phyloP scores from a whole-genome alignment of 306 rosid species.

The Trifolium fragiferum region DNA sequence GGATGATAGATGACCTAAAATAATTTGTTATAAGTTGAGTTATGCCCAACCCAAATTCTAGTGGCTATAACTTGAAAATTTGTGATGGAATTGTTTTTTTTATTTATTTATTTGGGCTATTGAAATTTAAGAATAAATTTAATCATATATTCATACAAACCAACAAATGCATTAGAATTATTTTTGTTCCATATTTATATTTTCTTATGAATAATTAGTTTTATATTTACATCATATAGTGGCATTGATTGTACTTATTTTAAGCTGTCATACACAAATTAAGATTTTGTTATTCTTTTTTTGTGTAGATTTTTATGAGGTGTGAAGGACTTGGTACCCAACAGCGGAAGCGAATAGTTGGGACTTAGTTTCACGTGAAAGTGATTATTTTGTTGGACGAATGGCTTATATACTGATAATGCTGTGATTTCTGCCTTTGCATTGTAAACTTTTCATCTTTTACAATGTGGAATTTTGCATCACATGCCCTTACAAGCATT shows the following conservation, averaged over 20 bases:
- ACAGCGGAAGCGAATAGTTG: conserved; percentile 5
- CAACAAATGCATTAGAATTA: not conserved
- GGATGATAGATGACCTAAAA: too few species aligned
- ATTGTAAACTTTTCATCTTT: conserved; percentile 28
- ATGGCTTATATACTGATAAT: conserved; percentile 34
- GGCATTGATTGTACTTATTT: not conserved
- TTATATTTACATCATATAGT: conserved; percentile 14
- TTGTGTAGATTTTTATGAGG: conserved; percentile 40
- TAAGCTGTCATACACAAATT: not conserved
- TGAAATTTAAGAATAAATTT: not conserved
- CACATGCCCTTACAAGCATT: conserved; percentile 67
- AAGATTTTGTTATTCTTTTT: not conserved
- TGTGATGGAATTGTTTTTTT: not conserved
- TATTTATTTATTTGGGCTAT: not conserved
- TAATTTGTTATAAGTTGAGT: too few species aligned
- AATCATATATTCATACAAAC: not conserved
- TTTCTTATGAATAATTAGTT: not conserved
- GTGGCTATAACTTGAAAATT: not conserved
- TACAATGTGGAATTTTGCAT: conserved; percentile 82
- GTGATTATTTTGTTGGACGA: conserved; percentile 32
- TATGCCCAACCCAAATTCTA: too few species aligned
- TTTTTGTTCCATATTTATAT: not conserved
- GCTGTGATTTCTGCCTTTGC: conserved; percentile 35
- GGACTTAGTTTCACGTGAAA: conserved; percentile 29
- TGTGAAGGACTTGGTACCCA: conserved; percentile 20